A percentile compares a stretch with the other conserved stretches of the same genome.
Conservation (phyloP, 1,139 yeast genomes). For the Fermentozyma sake region DNA sequence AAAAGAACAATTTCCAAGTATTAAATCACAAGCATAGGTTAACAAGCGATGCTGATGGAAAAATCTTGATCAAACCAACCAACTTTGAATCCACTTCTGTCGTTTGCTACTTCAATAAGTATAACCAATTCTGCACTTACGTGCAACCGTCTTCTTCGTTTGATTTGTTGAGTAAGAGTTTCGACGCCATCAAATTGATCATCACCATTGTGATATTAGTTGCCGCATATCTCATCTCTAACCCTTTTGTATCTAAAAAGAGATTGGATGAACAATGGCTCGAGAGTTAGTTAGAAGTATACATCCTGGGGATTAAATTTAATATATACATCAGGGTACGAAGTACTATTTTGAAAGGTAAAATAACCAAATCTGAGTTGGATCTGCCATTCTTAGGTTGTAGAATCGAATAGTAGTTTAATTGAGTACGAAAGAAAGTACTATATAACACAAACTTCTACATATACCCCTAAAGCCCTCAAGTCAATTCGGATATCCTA, state of each 20-base stretch:
- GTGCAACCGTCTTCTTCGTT: slow-evolving; percentile 81
- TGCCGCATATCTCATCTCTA: slow-evolving; percentile 24
- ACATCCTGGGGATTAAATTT: too few relatives aligned
- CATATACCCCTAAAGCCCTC: too few relatives aligned
- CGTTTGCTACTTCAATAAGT: slow-evolving; percentile 58
- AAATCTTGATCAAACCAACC: slow-evolving; percentile 56
- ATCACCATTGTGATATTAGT: slow-evolving; percentile 55
- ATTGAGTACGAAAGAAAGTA: too few relatives aligned
- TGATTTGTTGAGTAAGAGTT: slow-evolving; percentile 65
- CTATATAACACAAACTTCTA: too few relatives aligned
- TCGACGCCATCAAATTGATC: slow-evolving; percentile 63
- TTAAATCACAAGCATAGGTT: slow-evolving; percentile 33
- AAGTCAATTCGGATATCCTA: too few relatives aligned
- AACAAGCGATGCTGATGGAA: slow-evolving; percentile 34
- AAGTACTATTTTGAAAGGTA: too few relatives aligned
- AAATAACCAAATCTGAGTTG: too few relatives aligned
- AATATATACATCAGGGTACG: too few relatives aligned
- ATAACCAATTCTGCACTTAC: slow-evolving; percentile 71
- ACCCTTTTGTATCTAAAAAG: slow-evolving; percentile 18
- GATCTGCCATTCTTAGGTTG: too few relatives aligned
- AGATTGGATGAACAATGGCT: slow-evolving; percentile 20
- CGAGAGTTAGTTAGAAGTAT: slow-evolving; percentile 6
- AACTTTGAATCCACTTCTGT: slow-evolving; percentile 77
- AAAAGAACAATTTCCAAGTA: slow-evolving; percentile 40
- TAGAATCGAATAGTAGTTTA: too few relatives aligned